These are phyloP conservation scores for Picea glauca DNA, from an alignment of 75 land plant species.

Conservation along the genomic window DNA sequence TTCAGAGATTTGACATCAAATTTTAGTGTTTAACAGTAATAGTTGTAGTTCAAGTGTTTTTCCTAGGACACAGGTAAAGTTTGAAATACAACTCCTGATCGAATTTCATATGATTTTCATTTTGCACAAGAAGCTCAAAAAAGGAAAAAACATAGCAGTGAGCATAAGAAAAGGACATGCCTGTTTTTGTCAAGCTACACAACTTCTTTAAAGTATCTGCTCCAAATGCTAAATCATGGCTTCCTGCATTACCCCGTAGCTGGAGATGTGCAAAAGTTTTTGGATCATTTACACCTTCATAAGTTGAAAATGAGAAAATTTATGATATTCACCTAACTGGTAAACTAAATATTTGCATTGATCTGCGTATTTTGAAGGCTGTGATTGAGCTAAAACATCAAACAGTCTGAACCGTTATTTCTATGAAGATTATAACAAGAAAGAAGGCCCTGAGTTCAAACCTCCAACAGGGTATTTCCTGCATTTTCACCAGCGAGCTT, in stretches of 20 bases:
- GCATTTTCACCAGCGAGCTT: conserved; percentile 62
- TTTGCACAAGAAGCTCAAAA: not conserved
- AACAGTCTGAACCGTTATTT: not conserved
- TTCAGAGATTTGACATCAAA: too few relatives aligned
- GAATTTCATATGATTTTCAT: not conserved
- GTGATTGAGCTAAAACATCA: conserved; percentile 3
- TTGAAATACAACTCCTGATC: not conserved
- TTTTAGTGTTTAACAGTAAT: too few relatives aligned
- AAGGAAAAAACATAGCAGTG: not conserved
- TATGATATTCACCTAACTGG: not conserved
- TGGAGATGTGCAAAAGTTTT: conserved; percentile 22
- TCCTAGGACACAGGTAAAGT: not conserved
- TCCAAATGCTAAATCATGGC: conserved; percentile 85
- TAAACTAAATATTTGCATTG: not conserved
- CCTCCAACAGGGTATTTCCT: conserved; percentile 86
- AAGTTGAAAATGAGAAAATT: not conserved
- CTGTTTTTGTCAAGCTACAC: conserved; percentile 60
- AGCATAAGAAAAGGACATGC: conserved; percentile 20
- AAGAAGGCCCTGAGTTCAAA: conserved; percentile 10
- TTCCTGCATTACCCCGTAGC: conserved; percentile 98
- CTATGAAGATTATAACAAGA: not conserved
- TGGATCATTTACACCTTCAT: not conserved
- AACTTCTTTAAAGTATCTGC: conserved; percentile 60
- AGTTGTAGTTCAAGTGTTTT: not conserved
- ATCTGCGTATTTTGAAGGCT: not conserved